phyloP scores from a whole-genome alignment of 306 rosid species.

The Trichosanthes cucumerina region DNA sequence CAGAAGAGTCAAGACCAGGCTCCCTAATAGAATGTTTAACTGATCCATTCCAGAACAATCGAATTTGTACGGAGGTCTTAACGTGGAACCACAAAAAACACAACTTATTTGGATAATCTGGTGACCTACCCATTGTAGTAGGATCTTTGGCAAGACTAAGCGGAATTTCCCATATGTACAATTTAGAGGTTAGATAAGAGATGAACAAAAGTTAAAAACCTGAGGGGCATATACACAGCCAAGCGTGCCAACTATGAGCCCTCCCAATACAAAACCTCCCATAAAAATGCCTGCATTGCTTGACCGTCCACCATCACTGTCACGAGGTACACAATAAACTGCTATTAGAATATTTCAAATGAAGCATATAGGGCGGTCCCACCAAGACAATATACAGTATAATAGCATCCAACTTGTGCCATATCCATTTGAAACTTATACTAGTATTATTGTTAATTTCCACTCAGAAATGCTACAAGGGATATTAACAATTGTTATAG shows the following conservation, averaged over 20 bases:
- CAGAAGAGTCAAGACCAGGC: no score
- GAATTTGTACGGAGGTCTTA: no score
- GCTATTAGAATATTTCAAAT: constrained; percentile 15
- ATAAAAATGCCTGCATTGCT: constrained; percentile 68
- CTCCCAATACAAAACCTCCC: constrained; percentile 93
- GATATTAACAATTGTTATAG: neutral
- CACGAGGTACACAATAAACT: constrained; percentile 17
- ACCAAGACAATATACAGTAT: neutral
- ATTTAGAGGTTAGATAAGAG: constrained; percentile 11
- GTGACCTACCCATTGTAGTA: no score
- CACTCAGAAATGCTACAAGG: neutral
- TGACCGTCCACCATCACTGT: constrained; percentile 62
- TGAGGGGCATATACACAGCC: constrained; percentile 96
- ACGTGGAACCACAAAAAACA: no score
- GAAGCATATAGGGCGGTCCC: neutral
- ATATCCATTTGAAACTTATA: neutral
- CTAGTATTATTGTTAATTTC: neutral
- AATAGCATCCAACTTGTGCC: neutral
- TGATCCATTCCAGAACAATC: no score
- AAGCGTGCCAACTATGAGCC: constrained; percentile 79
- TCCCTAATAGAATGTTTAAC: no score
- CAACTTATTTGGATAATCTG: no score
- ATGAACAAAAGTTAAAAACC: constrained; percentile 31
- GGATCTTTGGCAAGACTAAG: neutral
- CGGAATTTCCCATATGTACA: neutral